Evolutionary conservation across 352 stramenopile genomes (phyloP).

Genomic region (Phytophthora ohioensis): DNA sequence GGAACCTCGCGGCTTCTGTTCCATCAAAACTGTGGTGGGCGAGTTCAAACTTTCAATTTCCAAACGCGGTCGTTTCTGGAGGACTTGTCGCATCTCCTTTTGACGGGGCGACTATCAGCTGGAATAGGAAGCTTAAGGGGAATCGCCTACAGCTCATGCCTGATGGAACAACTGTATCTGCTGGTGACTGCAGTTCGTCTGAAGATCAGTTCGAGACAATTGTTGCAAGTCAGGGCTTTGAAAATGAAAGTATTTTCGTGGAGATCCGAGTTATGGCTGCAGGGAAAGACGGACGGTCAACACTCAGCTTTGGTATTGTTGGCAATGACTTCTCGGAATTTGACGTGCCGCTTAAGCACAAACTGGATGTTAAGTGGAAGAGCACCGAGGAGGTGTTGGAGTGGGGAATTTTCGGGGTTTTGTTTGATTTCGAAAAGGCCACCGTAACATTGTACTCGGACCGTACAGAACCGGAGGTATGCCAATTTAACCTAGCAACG

Average conservation of each 20-base stretch:
- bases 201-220: constrained; percentile 69
- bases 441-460: constrained; percentile 66
- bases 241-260: constrained; percentile 59
- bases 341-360: constrained; percentile 26
- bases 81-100: constrained; percentile 67
- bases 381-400: constrained; percentile 47
- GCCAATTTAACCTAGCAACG: constrained; percentile 39
- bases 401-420: constrained; percentile 63
- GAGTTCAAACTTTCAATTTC: constrained; percentile 62
- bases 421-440: constrained; percentile 81
- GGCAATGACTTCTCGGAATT: constrained; percentile 44
- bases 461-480: constrained; percentile 49
- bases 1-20: constrained; percentile 65
- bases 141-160: constrained; percentile 53
- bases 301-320: constrained; percentile 70
- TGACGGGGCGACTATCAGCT: constrained; percentile 67
- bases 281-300: constrained; percentile 53
- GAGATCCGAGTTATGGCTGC: constrained; percentile 66
- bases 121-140: constrained; percentile 69
- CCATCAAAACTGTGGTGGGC: constrained; percentile 71
- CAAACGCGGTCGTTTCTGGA: constrained; percentile 66
- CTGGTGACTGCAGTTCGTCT: constrained; percentile 56
- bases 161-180: constrained; percentile 63
- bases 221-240: constrained; percentile 59
- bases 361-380: constrained; percentile 50